Conservation (phyloP, 148 eudicot genomes). For the Rhododendron mucronatum region DNA sequence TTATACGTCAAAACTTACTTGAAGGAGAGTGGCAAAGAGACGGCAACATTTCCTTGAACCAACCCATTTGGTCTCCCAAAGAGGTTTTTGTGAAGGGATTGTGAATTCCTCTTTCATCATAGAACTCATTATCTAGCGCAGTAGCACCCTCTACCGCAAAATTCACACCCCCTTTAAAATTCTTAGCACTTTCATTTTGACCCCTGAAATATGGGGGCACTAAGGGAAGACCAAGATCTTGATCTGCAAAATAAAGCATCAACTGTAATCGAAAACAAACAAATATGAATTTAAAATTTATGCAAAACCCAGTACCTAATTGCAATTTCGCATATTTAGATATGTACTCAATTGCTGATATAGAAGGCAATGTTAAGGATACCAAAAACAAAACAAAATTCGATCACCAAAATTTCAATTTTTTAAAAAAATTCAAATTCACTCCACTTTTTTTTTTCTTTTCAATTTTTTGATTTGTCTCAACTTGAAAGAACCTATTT, state of each 20-base stretch:
- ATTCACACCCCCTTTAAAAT: conserved; percentile 33
- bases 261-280: background rate
- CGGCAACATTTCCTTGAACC: conserved; percentile 33
- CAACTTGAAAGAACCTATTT: too few species aligned
- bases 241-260: conserved; percentile 16
- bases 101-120: conserved; percentile 16
- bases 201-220: conserved; percentile 27
- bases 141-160: conserved; percentile 48
- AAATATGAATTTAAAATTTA: background rate
- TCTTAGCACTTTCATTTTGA: conserved; percentile 10
- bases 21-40: conserved; percentile 14
- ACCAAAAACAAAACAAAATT: background rate
- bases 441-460: too few species aligned
- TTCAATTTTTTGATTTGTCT: too few species aligned
- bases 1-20: conserved; percentile 4
- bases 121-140: conserved; percentile 20
- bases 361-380: too few species aligned
- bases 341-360: too few species aligned
- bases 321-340: too few species aligned
- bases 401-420: too few species aligned
- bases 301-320: too few species aligned
- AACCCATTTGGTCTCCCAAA: conserved; percentile 25
- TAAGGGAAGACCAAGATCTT: conserved; percentile 26
- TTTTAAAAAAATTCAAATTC: too few species aligned
- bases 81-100: conserved; percentile 19